Conservation (phyloP, 352 stramenopile genomes). For the Phytophthora pisi region DNA sequence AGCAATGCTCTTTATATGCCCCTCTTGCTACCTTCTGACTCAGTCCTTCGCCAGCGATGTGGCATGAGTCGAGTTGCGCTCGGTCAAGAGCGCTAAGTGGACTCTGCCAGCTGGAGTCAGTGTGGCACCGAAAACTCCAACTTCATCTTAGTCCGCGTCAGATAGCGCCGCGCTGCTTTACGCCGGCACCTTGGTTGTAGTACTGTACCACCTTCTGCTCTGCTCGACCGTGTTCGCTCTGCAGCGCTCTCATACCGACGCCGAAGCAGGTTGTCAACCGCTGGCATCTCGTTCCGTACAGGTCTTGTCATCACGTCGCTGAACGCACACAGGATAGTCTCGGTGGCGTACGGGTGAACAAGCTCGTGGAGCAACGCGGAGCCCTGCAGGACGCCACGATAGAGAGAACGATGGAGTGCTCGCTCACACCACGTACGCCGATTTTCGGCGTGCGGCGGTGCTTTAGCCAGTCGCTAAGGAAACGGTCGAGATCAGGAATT, state of each 20-base stretch:
- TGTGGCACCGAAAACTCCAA: background rate
- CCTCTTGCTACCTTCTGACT: too few relatives aligned
- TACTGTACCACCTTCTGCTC: background rate
- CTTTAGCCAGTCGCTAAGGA: background rate
- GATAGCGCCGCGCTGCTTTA: background rate
- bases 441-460: background rate
- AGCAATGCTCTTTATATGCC: too few relatives aligned
- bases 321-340: background rate
- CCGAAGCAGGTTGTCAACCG: background rate
- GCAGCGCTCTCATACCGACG: background rate
- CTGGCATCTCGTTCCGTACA: background rate
- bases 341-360: background rate
- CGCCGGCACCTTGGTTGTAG: background rate
- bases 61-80: background rate
- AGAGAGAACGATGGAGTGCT: background rate
- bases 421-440: background rate
- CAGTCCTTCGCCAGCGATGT: background rate
- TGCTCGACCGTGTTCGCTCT: conserved; percentile 4
- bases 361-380: background rate
- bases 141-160: background rate
- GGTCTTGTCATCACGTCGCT: background rate
- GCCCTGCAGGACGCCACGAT: background rate
- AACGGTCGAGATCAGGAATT: background rate
- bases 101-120: background rate
- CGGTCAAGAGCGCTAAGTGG: background rate